Base-by-base conservation (phyloP, 108 stramenopile species). In the Ochromonas danica region DNA sequence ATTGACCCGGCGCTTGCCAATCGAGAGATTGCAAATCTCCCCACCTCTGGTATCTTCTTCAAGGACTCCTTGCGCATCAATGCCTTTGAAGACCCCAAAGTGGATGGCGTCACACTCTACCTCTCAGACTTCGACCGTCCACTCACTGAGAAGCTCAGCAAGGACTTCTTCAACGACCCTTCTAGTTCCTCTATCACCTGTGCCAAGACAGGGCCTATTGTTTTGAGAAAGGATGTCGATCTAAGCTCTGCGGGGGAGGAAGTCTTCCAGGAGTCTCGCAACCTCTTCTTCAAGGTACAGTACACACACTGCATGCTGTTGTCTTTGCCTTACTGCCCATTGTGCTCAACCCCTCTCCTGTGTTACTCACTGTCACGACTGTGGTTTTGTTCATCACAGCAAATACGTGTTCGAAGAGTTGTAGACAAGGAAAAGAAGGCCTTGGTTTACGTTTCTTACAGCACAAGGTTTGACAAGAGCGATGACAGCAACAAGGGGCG, bases 61-160 rank as follows among this genome's bases (percentile, higher is more conserved):
- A 95, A 95, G 83, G 78, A 78, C 70, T 75, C 39, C 25, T 43
- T 78, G 33, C 63, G 31, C 40, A 43, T 82, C 1, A 70, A 67
- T 36, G 82, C 90, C 30, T 93, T 93, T 79, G 91, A 90, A 78
- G 92, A 93, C 80, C 94, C 94, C 45, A 95, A 95, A 80, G 86
- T 89, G 39, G 82, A 84, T 62, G 88, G 86, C 22, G 89, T 95
- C 14, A 91, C 91, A 0, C 79, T 95, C 30, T 95, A 95, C 75
- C 87, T 95, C 70, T 87, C 86, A 78, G 93, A 93, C 85, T 95
- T 95, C 83, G 89, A 95, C 77, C 84, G 91, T n/a, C 94, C 94
- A 35, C 42, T 95, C 51, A 92, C 89, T 0, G 94, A 95, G 82
- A 85, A 91, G 40, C 43, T 93, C 0, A 81, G 71, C n/a, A 71